Evolutionary conservation across 805 yeast species (phyloP).

Genomic region (Teunomyces atbi): DNA sequence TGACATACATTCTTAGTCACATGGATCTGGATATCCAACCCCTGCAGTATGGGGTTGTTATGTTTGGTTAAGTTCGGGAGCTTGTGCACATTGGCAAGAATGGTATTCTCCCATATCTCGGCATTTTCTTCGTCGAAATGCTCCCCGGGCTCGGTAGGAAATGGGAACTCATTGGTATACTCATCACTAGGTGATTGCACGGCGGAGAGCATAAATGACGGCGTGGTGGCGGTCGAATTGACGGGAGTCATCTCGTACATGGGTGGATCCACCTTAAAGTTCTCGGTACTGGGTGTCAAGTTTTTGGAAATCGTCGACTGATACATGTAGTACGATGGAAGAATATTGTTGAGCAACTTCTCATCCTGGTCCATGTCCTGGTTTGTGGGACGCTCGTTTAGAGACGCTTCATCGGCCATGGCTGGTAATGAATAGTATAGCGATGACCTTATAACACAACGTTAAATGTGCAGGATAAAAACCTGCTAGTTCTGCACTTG

Average conservation of each 20-base stretch:
- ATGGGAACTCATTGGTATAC: conserved; percentile 12
- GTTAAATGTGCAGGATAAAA: not conserved
- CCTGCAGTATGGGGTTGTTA: conserved; percentile 17
- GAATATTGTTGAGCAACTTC: conserved; percentile 32
- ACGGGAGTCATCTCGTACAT: conserved; percentile 22
- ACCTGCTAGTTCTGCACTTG: not conserved
- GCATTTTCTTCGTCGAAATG: conserved; percentile 23
- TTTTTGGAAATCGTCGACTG: conserved; percentile 40
- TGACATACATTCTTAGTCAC: conserved; percentile 40
- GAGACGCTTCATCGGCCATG: not conserved
- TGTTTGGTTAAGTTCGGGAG: conserved; percentile 30
- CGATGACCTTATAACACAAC: not conserved
- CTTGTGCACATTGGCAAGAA: conserved; percentile 42
- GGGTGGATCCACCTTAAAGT: conserved; percentile 41
- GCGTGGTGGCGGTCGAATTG: conserved; percentile 7
- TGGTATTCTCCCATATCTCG: conserved; percentile 35
- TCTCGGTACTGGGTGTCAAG: conserved; percentile 37
- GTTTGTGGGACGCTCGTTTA: conserved; percentile 5
- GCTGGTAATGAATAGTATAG: not conserved
- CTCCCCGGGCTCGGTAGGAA: conserved; percentile 12
- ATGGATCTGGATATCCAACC: conserved; percentile 31
- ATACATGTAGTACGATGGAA: conserved; percentile 47
- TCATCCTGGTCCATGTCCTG: conserved; percentile 18
- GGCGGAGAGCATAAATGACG: conserved; percentile 6
- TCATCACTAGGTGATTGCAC: conserved; percentile 8